Conservation (phyloP, 129 eudicot genomes). For the Mikania micrantha region DNA sequence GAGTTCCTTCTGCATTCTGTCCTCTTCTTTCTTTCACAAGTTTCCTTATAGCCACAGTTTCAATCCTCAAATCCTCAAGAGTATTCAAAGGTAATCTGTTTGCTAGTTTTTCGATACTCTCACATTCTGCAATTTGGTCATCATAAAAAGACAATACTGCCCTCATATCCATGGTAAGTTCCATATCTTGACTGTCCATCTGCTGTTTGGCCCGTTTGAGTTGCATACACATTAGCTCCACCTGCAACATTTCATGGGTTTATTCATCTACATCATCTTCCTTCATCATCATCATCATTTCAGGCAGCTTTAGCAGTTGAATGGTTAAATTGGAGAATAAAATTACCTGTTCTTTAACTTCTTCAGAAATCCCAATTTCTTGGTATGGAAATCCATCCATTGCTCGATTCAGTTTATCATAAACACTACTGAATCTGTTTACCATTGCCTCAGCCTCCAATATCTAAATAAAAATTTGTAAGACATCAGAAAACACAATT, state of each 20-base stretch:
- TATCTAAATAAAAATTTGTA: constrained; percentile 31
- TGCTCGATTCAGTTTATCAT: constrained; percentile 55
- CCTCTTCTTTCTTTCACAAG: constrained; percentile 54
- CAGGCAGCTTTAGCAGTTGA: too few species aligned
- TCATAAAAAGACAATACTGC: constrained; percentile 42
- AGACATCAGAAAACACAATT: neutral
- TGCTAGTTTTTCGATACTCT: constrained; percentile 60
- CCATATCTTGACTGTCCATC: constrained; percentile 78
- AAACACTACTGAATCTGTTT: constrained; percentile 50
- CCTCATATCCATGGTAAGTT: constrained; percentile 73
- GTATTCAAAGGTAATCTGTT: constrained; percentile 46
- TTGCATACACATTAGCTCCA: constrained; percentile 54
- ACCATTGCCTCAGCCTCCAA: constrained; percentile 63
- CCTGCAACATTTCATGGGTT: constrained; percentile 23
- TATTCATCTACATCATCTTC: neutral
- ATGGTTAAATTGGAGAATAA: neutral
- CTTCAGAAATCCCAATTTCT: constrained; percentile 71
- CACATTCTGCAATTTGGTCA: constrained; percentile 56
- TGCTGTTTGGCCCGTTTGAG: constrained; percentile 49
- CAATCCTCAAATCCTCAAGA: constrained; percentile 47
- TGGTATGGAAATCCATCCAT: constrained; percentile 62
- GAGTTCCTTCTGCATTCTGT: constrained; percentile 46
- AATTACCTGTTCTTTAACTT: constrained; percentile 71
- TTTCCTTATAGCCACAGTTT: constrained; percentile 50
- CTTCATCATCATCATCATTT: neutral